Percentiles rank a stretch among this genome's conserved stretches.
Evolutionary conservation across 2,329 filamentous ascomycete genomes (phyloP).

Genomic region (Teratosphaeriaceae sp.): DNA sequence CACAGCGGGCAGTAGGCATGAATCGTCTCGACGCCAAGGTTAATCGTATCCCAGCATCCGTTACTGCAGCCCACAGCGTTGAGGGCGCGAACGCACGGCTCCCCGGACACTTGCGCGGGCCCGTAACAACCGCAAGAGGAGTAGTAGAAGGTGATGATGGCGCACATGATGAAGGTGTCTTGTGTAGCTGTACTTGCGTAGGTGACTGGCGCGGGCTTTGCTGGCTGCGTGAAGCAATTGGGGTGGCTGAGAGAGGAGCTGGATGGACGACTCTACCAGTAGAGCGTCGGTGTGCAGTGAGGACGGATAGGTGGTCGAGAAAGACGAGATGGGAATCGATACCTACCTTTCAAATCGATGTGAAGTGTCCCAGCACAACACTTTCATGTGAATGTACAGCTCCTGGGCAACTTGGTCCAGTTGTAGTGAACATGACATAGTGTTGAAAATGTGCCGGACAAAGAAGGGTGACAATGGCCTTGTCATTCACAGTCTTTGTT

Average conservation of each 20-base stretch:
- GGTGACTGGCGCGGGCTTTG: not conserved
- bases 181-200: not conserved
- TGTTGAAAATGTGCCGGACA: not conserved
- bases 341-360: not conserved
- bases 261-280: not conserved
- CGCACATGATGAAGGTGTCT: no score
- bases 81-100: conserved; percentile 10
- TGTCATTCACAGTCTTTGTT: no score
- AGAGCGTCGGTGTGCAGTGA: not conserved
- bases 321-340: not conserved
- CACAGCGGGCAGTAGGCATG: not conserved
- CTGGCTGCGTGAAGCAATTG: not conserved
- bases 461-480: no score
- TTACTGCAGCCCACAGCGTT: conserved; percentile 1
- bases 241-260: not conserved
- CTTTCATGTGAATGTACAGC: not conserved
- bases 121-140: conserved; percentile 12
- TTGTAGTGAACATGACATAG: not conserved
- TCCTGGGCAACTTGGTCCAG: not conserved
- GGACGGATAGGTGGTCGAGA: not conserved
- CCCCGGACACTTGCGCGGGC: conserved; percentile 1
- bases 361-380: conserved; percentile 1
- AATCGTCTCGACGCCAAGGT: conserved; percentile 8
- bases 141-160: conserved; percentile 9
- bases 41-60: conserved; percentile 5